Percentiles rank a stretch among this genome's conserved stretches.
Evolutionary conservation across 139 green algal genomes (phyloP).

Genomic region (Picochlorum sp.): DNA sequence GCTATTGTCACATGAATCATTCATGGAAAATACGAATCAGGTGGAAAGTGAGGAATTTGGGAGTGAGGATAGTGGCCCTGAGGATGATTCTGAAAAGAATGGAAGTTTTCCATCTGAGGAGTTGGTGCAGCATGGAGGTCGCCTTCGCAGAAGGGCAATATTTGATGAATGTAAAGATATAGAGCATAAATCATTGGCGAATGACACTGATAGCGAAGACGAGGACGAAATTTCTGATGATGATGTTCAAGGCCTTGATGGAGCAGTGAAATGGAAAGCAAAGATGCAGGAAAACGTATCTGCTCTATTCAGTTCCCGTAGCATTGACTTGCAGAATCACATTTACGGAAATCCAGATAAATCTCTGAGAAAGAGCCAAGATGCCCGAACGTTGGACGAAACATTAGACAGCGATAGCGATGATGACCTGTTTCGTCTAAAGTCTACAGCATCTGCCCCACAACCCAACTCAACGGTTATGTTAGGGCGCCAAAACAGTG

Average conservation of each 20-base stretch:
- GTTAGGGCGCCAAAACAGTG: slow-evolving; percentile 9
- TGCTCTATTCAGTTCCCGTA: slow-evolving; percentile 29
- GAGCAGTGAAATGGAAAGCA: slow-evolving; percentile 45
- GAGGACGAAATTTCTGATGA: slow-evolving; percentile 15
- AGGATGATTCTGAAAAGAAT: slow-evolving; percentile 20
- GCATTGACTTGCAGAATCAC: slow-evolving; percentile 32
- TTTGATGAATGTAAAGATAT: slow-evolving; percentile 8
- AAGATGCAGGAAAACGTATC: slow-evolving; percentile 25
- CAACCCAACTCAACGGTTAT: slow-evolving; percentile 9
- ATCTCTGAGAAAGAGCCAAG: not conserved
- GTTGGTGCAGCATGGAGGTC: not conserved
- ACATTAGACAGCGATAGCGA: slow-evolving; percentile 19
- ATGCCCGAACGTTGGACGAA: not conserved
- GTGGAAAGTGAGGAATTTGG: slow-evolving; percentile 3
- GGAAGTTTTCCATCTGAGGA: slow-evolving; percentile 2
- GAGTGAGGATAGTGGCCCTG: slow-evolving; percentile 5
- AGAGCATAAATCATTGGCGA: not conserved
- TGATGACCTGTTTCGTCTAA: slow-evolving; percentile 31
- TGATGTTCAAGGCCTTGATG: slow-evolving; percentile 29
- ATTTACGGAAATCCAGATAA: slow-evolving; percentile 34
- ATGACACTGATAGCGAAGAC: slow-evolving; percentile 12
- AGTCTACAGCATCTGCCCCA: slow-evolving; percentile 6
- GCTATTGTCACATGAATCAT: not conserved
- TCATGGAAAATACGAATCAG: slow-evolving; percentile 3
- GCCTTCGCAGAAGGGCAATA: slow-evolving; percentile 31